Percentiles rank a stretch among this genome's conserved stretches.
phyloP scores from a whole-genome alignment of 2,329 filamentous ascomycete species.

The Stagonosporopsis rhizophila region DNA sequence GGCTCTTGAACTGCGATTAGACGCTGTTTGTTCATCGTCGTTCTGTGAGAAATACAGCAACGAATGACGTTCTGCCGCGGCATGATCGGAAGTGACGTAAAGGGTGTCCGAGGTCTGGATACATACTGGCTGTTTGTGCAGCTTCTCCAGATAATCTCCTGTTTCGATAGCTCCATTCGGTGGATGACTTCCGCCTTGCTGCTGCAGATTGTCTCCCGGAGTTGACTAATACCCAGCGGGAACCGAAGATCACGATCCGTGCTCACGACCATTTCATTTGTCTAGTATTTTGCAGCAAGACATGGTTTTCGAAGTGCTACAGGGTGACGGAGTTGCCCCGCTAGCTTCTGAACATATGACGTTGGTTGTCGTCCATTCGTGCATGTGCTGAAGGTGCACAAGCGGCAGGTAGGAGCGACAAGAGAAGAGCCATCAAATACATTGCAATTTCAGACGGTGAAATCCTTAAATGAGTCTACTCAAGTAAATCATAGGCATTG shows the following conservation, averaged over 20 bases:
- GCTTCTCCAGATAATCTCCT: background rate
- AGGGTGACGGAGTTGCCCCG: background rate
- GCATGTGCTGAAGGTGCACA: background rate
- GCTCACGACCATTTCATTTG: background rate
- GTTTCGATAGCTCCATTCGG: background rate
- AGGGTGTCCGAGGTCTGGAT: background rate
- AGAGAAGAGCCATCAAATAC: background rate
- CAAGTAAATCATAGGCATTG: background rate
- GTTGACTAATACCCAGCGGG: slow-evolving; percentile 2
- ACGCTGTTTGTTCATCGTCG: slow-evolving; percentile 1
- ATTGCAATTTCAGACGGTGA: background rate
- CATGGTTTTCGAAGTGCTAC: background rate
- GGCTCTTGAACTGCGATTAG: background rate
- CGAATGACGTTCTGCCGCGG: slow-evolving; percentile 15
- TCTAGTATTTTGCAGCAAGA: background rate
- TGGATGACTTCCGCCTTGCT: background rate
- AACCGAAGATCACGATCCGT: slow-evolving; percentile 5
- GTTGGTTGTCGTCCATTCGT: background rate
- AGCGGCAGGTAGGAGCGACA: background rate
- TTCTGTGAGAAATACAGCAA: background rate
- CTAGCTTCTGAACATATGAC: slow-evolving; percentile 5
- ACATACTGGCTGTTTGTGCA: background rate
- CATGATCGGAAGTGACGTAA: slow-evolving; percentile 14
- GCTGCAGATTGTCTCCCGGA: background rate
- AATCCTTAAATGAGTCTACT: background rate